Conservation (phyloP, 176 grass and related monocot species). For the Luzula sylvatica region DNA sequence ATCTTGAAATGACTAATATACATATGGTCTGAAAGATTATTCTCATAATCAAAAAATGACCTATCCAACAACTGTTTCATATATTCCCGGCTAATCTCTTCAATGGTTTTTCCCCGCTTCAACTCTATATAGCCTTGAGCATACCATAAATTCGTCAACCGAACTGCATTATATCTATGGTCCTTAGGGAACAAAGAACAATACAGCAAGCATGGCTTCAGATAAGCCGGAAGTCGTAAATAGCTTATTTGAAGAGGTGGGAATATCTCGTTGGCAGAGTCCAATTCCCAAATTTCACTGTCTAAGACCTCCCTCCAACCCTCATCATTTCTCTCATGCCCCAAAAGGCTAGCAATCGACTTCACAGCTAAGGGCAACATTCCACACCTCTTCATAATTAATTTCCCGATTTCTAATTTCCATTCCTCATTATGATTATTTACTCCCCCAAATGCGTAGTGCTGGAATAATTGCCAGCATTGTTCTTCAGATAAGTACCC, state of each 20-base stretch:
- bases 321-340: not conserved
- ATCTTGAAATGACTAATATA: not conserved
- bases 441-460: slow-evolving; percentile 15
- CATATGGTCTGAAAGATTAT: no score
- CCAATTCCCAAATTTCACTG: slow-evolving; percentile 34
- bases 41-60: slow-evolving; percentile 32
- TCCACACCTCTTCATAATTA: slow-evolving; percentile 32
- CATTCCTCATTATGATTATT: not conserved
- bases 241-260: slow-evolving; percentile 33
- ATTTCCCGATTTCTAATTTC: slow-evolving; percentile 6
- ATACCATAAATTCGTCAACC: slow-evolving; percentile 27
- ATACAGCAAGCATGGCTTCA: no score
- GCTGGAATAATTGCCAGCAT: slow-evolving; percentile 19
- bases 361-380: slow-evolving; percentile 32
- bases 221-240: slow-evolving; percentile 7
- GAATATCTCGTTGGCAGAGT: not conserved
- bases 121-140: slow-evolving; percentile 22
- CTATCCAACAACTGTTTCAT: slow-evolving; percentile 25
- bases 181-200: slow-evolving; percentile 28
- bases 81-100: slow-evolving; percentile 21
- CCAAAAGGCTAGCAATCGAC: slow-evolving; percentile 22
- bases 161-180: not conserved
- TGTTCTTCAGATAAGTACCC: slow-evolving; percentile 24
- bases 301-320: slow-evolving; percentile 30
- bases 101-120: not conserved